phyloP scores from a whole-genome alignment of 2,329 filamentous ascomycete genomes.

The Phialophora macrospora region DNA sequence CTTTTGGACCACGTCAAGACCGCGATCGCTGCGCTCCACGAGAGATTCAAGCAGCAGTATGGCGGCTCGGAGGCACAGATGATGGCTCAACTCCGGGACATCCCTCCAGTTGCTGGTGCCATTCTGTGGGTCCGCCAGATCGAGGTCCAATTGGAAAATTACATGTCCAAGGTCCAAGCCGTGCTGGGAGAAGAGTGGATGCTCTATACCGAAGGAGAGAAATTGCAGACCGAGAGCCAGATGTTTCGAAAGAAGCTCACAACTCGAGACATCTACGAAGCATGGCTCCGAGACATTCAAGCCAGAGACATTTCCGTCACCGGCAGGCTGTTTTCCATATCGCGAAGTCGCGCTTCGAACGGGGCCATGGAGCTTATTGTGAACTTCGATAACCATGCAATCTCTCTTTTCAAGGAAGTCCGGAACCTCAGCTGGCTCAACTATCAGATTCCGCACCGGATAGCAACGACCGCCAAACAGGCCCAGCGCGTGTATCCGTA shows the following conservation, averaged over 20 bases:
- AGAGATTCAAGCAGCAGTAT: conserved; percentile 98
- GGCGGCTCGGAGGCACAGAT: conserved; percentile 96
- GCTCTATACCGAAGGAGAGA: conserved; percentile 91
- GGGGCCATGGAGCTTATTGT: conserved; percentile 86
- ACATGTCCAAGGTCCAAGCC: conserved; percentile 99
- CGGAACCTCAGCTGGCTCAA: conserved; percentile 94
- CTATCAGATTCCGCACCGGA: conserved; percentile 89
- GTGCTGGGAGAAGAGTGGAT: conserved; percentile 95
- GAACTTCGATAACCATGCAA: conserved; percentile 97
- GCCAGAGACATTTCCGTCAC: conserved; percentile 88
- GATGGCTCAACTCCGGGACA: conserved; percentile 95
- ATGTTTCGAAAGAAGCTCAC: conserved; percentile 96
- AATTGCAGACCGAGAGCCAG: conserved; percentile 86
- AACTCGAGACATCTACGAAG: conserved; percentile 89
- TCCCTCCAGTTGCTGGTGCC: conserved; percentile 92
- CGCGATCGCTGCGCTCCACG: conserved; percentile 89
- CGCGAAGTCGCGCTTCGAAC: conserved; percentile 84
- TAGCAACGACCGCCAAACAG: conserved; percentile 95
- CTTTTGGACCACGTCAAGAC: conserved; percentile 98
- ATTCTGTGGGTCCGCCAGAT: conserved; percentile 99
- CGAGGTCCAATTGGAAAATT: conserved; percentile 89
- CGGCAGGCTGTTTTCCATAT: conserved; percentile 88
- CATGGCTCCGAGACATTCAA: conserved; percentile 90
- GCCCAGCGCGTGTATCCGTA: conserved; percentile 99
- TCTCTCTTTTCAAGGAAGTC: conserved; percentile 97